Evolutionary conservation across 139 green algal genomes (phyloP).

Genomic region (Coccomyxa sp.): DNA sequence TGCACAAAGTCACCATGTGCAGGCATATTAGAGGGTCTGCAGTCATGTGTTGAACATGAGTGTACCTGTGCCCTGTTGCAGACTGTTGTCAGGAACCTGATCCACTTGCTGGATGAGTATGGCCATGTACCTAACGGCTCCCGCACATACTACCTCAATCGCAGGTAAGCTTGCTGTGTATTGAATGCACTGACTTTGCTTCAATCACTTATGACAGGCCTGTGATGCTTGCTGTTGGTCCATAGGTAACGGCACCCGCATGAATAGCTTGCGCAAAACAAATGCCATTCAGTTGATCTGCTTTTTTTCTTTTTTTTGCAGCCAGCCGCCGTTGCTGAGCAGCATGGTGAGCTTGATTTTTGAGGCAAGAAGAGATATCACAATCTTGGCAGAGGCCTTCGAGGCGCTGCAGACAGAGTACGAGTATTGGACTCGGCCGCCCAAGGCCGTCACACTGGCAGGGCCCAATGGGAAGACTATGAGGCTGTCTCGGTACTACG

Average conservation of each 20-base stretch:
- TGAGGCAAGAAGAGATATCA: conserved; percentile 22
- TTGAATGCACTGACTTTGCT: neutral
- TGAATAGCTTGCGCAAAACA: neutral
- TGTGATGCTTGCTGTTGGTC: neutral
- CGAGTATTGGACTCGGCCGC: conserved; percentile 61
- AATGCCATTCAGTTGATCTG: neutral
- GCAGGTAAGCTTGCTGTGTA: conserved; percentile 33
- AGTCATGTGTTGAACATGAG: no score
- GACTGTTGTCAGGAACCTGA: conserved; percentile 66
- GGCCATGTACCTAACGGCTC: conserved; percentile 91
- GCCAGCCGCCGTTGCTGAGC: conserved; percentile 85
- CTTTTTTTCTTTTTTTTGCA: conserved; percentile 32
- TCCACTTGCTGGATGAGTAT: conserved; percentile 51
- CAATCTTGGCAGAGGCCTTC: conserved; percentile 31
- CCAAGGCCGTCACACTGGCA: conserved; percentile 37
- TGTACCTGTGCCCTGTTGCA: neutral
- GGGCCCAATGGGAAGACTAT: conserved; percentile 6
- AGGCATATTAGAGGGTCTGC: no score
- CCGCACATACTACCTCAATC: conserved; percentile 91
- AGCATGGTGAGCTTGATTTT: conserved; percentile 49
- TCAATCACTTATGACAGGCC: neutral
- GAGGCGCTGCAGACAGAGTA: conserved; percentile 68
- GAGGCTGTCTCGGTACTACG: conserved; percentile 64
- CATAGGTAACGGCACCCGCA: neutral
- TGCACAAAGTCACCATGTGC: no score